Conservation (phyloP, 192 early-diverging fungal species). For the Coemansia aciculifera region DNA sequence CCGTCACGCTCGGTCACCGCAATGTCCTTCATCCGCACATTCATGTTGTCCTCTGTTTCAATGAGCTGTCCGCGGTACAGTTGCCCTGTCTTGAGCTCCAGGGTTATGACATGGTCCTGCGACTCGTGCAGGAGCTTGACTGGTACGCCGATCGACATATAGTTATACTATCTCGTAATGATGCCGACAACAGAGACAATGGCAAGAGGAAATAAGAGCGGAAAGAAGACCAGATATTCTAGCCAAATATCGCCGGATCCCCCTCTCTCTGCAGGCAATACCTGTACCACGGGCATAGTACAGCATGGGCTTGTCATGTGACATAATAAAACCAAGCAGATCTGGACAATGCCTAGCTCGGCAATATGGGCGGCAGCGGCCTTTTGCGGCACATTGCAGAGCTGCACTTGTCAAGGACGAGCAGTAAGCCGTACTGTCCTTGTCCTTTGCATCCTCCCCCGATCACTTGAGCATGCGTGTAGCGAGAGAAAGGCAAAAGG, state of each 20-base stretch:
- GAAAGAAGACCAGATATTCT: neutral
- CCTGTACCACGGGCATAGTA: neutral
- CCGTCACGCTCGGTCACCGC: slow-evolving; percentile 92
- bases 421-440: slow-evolving; percentile 1
- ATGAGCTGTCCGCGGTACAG: slow-evolving; percentile 93
- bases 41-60: slow-evolving; percentile 99
- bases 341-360: neutral
- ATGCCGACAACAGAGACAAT: neutral
- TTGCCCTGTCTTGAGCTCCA: slow-evolving; percentile 94
- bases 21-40: slow-evolving; percentile 94
- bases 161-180: neutral
- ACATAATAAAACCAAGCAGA: neutral
- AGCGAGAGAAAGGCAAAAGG: neutral
- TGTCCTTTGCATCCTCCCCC: neutral
- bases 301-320: slow-evolving; percentile 6
- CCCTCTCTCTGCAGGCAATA: neutral
- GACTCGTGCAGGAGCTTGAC: slow-evolving; percentile 97
- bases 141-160: slow-evolving; percentile 91
- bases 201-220: neutral
- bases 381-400: neutral
- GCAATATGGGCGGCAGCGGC: neutral
- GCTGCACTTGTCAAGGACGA: neutral
- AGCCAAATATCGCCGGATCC: neutral
- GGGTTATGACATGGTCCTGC: slow-evolving; percentile 92
- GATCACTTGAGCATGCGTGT: neutral